Percentiles rank a stretch among this genome's conserved stretches.
These are phyloP conservation scores for Gilbertella persicaria DNA, from an alignment of 371 early-diverging fungal species.

Conservation along the genomic window DNA sequence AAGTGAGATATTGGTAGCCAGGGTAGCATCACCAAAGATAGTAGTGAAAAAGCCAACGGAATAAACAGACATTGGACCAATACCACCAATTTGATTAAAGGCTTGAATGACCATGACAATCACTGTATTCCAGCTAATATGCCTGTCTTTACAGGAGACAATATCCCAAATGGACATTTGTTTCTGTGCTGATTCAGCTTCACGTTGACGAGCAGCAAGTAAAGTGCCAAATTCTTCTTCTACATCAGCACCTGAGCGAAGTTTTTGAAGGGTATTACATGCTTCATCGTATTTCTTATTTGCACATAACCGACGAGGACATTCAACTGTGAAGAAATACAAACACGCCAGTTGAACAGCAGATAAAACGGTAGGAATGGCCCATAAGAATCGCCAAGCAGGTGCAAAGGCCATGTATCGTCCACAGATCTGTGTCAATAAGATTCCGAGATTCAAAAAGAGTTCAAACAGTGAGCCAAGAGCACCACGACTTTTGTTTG, in stretches of 20 bases:
- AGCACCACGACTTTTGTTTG: conserved; percentile 72
- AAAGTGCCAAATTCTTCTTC: conserved; percentile 33
- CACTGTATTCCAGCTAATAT: conserved; percentile 37
- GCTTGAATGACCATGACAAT: conserved; percentile 51
- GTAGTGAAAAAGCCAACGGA: conserved; percentile 41
- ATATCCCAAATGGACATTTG: conserved; percentile 44
- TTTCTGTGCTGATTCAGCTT: conserved; percentile 24
- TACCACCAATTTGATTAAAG: conserved; percentile 51
- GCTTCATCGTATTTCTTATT: conserved; percentile 57
- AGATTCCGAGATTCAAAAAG: conserved; percentile 77
- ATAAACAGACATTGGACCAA: conserved; percentile 51
- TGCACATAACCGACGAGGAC: conserved; percentile 71
- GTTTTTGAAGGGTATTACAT: conserved; percentile 54
- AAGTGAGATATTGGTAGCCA: conserved; percentile 41
- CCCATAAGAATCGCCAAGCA: conserved; percentile 70
- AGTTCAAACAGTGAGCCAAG: conserved; percentile 57
- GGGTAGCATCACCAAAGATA: conserved; percentile 31
- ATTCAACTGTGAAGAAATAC: conserved; percentile 74
- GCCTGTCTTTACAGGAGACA: conserved; percentile 33
- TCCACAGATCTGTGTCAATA: conserved; percentile 68
- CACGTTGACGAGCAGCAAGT: conserved; percentile 44
- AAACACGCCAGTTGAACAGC: conserved; percentile 62
- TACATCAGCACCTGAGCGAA: conserved; percentile 54
- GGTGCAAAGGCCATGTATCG: conserved; percentile 60
- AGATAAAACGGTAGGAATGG: conserved; percentile 61